Evolutionary conservation across 306 rosid genomes (phyloP), one percentile per base, ranked within the genome.

Genomic region (Cicer cuneatum): DNA sequence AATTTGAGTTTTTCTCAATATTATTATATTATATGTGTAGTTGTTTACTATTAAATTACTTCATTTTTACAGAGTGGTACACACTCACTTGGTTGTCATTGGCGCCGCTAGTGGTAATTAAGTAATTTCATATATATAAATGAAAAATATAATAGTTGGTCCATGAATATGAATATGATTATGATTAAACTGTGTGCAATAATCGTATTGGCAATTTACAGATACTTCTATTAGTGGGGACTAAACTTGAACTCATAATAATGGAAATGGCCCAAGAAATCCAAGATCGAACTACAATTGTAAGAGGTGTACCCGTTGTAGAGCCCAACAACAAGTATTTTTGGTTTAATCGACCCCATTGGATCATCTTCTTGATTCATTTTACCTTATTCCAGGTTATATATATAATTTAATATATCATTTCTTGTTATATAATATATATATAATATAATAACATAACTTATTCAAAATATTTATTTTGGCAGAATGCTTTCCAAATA

Each of bases 241-340:
- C 82, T 68, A 86, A 90, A 71, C 89, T 90, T 10, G 86, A 88
- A 66, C 80, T 88, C 0, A 83, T 87, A 18, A 77, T 88, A n/a
- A 78, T 85, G 86, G 90, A 88, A 81, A 88, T 90, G 96, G 90
- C 96, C 10, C 87, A 84, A 85, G 89, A 88, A 84, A 90, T 86
- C 46, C 90, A 85, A 67, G 89, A 88, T 9, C 78, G 90, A 72
- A 77, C 83, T 0, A 81, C 88, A 7, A 74, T 88, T 11, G 92
- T 90, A 1, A 81, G 79, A 67, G 92, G 96, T 14, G 88, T 86
- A 11, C 88, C 88, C 0, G 71, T 86, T 18, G 85, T 90, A 7
- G 83, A 90, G 66, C 92, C 90, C n/a, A 83, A 71, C 76, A 88
- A 90, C 70, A 86, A 90, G 76, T 88, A 67, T 24, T 90, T 88